A percentile compares a stretch with the other conserved stretches of the same genome.
Conservation (phyloP, 257 asterid species). For the Thymus quinquecostatus region DNA sequence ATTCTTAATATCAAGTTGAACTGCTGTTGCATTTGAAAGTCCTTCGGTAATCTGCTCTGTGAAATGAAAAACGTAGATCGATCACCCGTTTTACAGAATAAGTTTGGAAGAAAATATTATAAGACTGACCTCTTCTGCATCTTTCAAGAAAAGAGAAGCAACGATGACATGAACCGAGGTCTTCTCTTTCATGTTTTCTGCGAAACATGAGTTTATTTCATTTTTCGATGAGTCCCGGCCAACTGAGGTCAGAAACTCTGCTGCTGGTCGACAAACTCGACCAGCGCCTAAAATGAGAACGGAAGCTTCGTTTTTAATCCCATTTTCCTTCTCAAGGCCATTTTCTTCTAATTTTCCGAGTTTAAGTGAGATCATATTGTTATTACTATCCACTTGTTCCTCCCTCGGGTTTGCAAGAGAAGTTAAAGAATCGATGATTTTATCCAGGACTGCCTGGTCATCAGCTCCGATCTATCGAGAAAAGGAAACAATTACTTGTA, state of each 20-base stretch:
- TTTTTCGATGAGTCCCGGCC: slow-evolving; percentile 53
- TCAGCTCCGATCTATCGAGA: slow-evolving; percentile 82
- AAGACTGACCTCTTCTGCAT: slow-evolving; percentile 83
- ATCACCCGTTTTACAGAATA: background rate
- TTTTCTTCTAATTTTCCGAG: slow-evolving; percentile 55
- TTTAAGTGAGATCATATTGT: slow-evolving; percentile 54
- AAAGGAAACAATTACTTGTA: slow-evolving; percentile 22
- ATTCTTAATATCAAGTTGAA: slow-evolving; percentile 74
- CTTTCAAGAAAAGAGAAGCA: slow-evolving; percentile 89
- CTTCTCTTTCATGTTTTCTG: slow-evolving; percentile 50
- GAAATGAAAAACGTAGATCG: slow-evolving; percentile 17
- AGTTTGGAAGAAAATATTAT: background rate
- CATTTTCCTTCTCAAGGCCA: slow-evolving; percentile 44
- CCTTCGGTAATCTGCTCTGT: slow-evolving; percentile 68
- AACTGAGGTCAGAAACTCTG: slow-evolving; percentile 70
- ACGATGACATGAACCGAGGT: slow-evolving; percentile 64
- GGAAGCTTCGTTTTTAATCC: slow-evolving; percentile 41
- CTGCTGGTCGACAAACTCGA: slow-evolving; percentile 97
- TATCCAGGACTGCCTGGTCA: slow-evolving; percentile 65
- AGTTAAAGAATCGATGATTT: slow-evolving; percentile 72
- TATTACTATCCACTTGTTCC: slow-evolving; percentile 37
- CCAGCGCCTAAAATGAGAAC: slow-evolving; percentile 95
- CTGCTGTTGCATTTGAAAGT: slow-evolving; percentile 71
- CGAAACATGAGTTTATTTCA: slow-evolving; percentile 47
- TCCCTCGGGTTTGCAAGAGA: slow-evolving; percentile 66